Evolutionary conservation across 1,284 basidiomycete species (phyloP), one percentile per base, ranked within the genome.

Genomic region (Tilletia walkeri): DNA sequence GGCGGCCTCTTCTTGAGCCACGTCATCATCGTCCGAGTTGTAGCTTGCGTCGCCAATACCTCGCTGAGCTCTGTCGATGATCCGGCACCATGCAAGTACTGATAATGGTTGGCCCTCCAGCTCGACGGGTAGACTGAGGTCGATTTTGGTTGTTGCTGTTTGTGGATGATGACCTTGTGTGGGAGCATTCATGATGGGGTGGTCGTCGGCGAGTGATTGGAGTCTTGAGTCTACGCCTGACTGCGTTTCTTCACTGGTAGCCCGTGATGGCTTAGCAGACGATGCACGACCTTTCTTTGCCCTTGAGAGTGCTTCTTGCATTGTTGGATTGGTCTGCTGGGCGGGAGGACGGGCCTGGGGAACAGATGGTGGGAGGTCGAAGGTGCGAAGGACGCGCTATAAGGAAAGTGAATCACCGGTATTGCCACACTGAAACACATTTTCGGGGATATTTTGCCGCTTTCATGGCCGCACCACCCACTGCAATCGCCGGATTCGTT

Each of bases 1-100:
- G 30, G 66, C 68, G 2, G 77, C 78, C 67, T 80, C 78, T 41
- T 78, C 71, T 34, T 71, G 54, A 0, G 76, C 77, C 12, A 73
- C 75, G 14, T 74, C 76, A 48, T 81, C 80, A 48, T 79, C 78
- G 69, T 78, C 78, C 54, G 70, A 73, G 48, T 80, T 75, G 69
- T 81, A 81, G 70, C 76, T 75, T 18, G 80, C 80, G 50, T 81
- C 80, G 18, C 80, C 80, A 2, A 80, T 77, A 0, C 80, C 80
- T 20, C 76, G 68, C 41, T 75, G 74, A 0, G 80, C 80, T 4
- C 80, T 71, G 24, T 81, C 77, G 34, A 81, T 67, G 50, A 81
- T 81, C 12, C 80, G 70, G 4, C 72, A 54, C 80, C 80, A 81
- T 10, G 80, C 78, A 20, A 74, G 49, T 34, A 72, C 71, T 1